A percentile compares a stretch with the other conserved stretches of the same genome.
These are phyloP conservation scores for Suillus alpinus DNA, from an alignment of 768 basidiomycete genomes.

Conservation along the genomic window DNA sequence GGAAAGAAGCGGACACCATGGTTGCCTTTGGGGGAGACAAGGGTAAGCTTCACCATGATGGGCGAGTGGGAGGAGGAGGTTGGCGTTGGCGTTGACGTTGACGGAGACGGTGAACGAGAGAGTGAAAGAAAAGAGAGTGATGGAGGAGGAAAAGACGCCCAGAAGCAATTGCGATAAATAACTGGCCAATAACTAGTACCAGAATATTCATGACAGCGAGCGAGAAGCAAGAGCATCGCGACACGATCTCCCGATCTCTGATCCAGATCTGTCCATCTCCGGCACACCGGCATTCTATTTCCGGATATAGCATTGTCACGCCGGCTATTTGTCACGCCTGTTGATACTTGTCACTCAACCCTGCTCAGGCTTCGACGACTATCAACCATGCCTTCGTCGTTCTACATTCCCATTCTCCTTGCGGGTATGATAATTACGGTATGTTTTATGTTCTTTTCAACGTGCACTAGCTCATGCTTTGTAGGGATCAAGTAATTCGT, in stretches of 20 bases:
- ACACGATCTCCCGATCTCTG: slow-evolving; percentile 15
- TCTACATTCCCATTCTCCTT: slow-evolving; percentile 77
- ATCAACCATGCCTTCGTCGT: slow-evolving; percentile 56
- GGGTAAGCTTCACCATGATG: slow-evolving; percentile 65
- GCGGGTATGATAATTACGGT: slow-evolving; percentile 92
- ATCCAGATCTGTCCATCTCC: slow-evolving; percentile 2
- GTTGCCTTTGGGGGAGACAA: slow-evolving; percentile 71
- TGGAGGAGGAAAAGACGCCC: slow-evolving; percentile 24
- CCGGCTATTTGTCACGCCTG: slow-evolving; percentile 12
- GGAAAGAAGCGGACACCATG: slow-evolving; percentile 71
- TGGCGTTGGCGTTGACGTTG: not conserved
- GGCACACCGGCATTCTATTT: not conserved
- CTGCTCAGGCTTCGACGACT: not conserved
- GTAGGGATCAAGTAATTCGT: slow-evolving; percentile 76
- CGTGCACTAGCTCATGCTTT: slow-evolving; percentile 3
- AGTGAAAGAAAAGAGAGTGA: slow-evolving; percentile 15
- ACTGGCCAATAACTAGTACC: slow-evolving; percentile 22
- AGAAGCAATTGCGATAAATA: slow-evolving; percentile 33
- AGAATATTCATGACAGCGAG: slow-evolving; percentile 29
- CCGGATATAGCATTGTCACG: slow-evolving; percentile 14
- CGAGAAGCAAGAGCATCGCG: slow-evolving; percentile 20
- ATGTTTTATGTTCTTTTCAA: slow-evolving; percentile 10
- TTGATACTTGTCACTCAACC: slow-evolving; percentile 9
- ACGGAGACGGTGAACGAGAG: slow-evolving; percentile 8
- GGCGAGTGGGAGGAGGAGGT: slow-evolving; percentile 13